Percentiles rank a stretch among this genome's conserved stretches.
These are phyloP conservation scores for Talaromyces sp. DNA, from an alignment of 2,329 filamentous ascomycete species.

Conservation along the genomic window DNA sequence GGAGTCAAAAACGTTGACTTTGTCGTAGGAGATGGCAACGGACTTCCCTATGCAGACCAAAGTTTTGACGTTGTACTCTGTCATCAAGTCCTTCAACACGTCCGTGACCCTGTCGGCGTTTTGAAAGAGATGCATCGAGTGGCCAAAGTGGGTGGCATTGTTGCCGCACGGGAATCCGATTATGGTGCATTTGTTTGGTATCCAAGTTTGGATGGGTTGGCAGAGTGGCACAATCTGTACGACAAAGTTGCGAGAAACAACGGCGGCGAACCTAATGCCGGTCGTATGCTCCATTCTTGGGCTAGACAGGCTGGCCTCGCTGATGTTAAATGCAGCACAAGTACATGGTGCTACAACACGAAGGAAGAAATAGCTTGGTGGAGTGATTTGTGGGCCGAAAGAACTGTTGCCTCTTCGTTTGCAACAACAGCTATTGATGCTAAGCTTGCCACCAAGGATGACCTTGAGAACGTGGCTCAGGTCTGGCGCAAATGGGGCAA, in stretches of 20 bases:
- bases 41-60: slow-evolving; percentile 37
- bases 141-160: slow-evolving; percentile 48
- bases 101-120: slow-evolving; percentile 47
- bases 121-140: slow-evolving; percentile 54
- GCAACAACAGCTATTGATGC: slow-evolving; percentile 11
- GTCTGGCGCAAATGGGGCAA: slow-evolving; percentile 11
- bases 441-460: slow-evolving; percentile 6
- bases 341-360: slow-evolving; percentile 15
- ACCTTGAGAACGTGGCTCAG: slow-evolving; percentile 3
- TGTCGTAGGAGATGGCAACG: slow-evolving; percentile 38
- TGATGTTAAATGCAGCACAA: slow-evolving; percentile 18
- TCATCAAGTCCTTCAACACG: slow-evolving; percentile 56
- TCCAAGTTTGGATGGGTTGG: slow-evolving; percentile 26
- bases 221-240: slow-evolving; percentile 22
- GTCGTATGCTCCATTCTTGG: slow-evolving; percentile 23
- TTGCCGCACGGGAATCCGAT: slow-evolving; percentile 45
- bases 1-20: slow-evolving; percentile 34
- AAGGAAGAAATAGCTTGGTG: slow-evolving; percentile 14
- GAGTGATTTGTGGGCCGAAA: slow-evolving; percentile 12
- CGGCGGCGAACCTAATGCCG: slow-evolving; percentile 18
- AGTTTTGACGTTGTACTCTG: slow-evolving; percentile 57
- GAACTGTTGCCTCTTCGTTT: slow-evolving; percentile 6
- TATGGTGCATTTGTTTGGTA: slow-evolving; percentile 28
- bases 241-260: slow-evolving; percentile 17
- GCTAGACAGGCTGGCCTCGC: slow-evolving; percentile 23